Percentiles rank a stretch among this genome's conserved stretches.
Evolutionary conservation across 495 filamentous ascomycete species (phyloP).

Genomic region (Penicillium tannophilum): DNA sequence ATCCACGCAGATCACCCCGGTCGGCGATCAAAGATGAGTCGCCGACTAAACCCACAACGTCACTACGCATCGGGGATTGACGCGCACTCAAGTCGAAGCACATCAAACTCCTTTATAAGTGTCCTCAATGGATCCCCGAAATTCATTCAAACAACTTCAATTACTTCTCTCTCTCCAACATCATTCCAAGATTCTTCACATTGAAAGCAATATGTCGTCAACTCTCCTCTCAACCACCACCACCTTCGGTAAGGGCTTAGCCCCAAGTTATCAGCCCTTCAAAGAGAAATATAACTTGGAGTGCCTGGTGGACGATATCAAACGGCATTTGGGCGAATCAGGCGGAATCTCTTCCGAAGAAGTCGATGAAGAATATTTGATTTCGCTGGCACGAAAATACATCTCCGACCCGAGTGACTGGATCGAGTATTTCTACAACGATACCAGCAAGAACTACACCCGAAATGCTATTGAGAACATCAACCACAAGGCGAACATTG

Average conservation of each 20-base stretch:
- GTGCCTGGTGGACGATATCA: conserved; percentile 34
- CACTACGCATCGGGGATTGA: conserved; percentile 20
- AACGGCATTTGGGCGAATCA: conserved; percentile 30
- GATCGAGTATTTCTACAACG: conserved; percentile 37
- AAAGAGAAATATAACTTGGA: conserved; percentile 30
- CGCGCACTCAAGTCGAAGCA: conserved; percentile 1
- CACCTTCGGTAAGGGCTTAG: conserved; percentile 18
- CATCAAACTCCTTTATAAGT: conserved; percentile 7
- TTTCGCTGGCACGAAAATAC: conserved; percentile 35
- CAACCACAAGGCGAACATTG: conserved; percentile 41
- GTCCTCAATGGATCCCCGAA: conserved; percentile 3
- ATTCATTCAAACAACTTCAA: not conserved
- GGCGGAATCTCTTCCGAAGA: conserved; percentile 34
- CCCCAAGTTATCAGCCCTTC: conserved; percentile 24
- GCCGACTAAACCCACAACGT: conserved; percentile 20
- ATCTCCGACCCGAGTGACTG: conserved; percentile 36
- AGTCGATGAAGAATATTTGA: conserved; percentile 32
- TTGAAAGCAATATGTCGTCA: conserved; percentile 17
- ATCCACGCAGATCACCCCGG: not conserved
- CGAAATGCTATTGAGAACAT: conserved; percentile 43
- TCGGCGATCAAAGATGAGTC: conserved; percentile 14
- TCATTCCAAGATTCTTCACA: not conserved
- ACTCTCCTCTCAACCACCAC: conserved; percentile 15
- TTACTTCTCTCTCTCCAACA: not conserved
- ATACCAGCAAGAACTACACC: conserved; percentile 42